Evolutionary conservation across 2,329 filamentous ascomycete genomes (phyloP), one percentile per base, ranked within the genome.

Genomic region (Exophiala viscosa): DNA sequence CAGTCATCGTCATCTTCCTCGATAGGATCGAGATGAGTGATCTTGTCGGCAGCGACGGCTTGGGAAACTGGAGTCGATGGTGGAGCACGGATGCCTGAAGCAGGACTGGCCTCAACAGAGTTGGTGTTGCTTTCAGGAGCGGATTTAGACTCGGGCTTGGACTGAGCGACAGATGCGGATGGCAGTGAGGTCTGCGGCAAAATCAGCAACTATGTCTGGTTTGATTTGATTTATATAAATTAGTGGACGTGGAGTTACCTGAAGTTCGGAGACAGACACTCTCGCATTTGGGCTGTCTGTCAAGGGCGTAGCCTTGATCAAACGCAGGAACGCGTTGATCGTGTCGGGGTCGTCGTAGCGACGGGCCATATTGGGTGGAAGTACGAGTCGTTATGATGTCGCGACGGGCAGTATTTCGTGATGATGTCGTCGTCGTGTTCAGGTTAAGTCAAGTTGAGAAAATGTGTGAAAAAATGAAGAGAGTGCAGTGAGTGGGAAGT

Each of bases 61-160:
- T 36, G 33, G 28, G 32, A 39, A n/a, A 18, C 45, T 11, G 45
- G 45, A 11, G 45, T 48, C 4, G 45, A 34, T 39, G 45, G 45
- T 10, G 45, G 45, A 15, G 45, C 45, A 48, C 34, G 45, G 20
- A 14, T n/a, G 2, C 34, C 45, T 20, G 8, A 9, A 18, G 45
- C 15, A 31, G 45, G 45, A 17, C 32, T 48, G 14, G 34, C 34
- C 6, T 35, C 35, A 10, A 28, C 45, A 20, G 45, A 48, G 20
- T 8, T 23, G 28, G 20, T 17, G 34, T 31, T 23, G 45, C 45
- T 39, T 15, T 34, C 28, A 33, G 43, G 31, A 33, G 43, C 14
- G 17, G 31, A 15, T n/a, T 6, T 13, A 28, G 31, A 14, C 43
- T 45, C 31, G 14, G 31, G n/a, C 13, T 10, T 14, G 17, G 18